phyloP scores from a whole-genome alignment of 2,329 filamentous ascomycete genomes.

The Monosporascus sp. region DNA sequence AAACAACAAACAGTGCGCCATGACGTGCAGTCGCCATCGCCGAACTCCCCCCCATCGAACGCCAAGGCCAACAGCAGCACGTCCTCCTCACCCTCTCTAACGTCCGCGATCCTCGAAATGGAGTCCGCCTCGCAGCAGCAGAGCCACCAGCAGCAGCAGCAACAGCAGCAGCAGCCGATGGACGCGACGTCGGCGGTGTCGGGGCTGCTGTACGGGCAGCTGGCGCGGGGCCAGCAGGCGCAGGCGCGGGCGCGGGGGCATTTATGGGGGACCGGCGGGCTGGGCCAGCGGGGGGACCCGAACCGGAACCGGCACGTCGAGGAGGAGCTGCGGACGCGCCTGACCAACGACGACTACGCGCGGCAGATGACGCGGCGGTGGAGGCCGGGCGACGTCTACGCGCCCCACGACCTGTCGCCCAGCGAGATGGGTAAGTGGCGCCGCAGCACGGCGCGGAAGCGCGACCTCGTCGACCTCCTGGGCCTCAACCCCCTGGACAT shows the following conservation, averaged over 20 bases:
- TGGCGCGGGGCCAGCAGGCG: neutral
- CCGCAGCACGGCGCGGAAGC: conserved; percentile 44
- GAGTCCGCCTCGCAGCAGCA: conserved; percentile 4
- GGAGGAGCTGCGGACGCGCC: conserved; percentile 33
- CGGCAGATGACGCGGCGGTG: conserved; percentile 65
- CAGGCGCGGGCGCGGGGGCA: neutral
- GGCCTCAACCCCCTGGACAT: conserved; percentile 75
- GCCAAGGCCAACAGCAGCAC: neutral
- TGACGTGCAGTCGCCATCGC: conserved; percentile 5
- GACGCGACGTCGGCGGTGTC: conserved; percentile 9
- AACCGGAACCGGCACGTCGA: conserved; percentile 28
- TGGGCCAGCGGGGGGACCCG: neutral
- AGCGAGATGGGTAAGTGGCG: conserved; percentile 80
- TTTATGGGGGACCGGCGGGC: conserved; percentile 2
- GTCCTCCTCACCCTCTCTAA: neutral
- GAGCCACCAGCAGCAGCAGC: neutral
- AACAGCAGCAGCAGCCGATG: neutral
- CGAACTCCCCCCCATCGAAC: neutral
- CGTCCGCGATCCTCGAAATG: conserved; percentile 18
- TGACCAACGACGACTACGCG: conserved; percentile 47
- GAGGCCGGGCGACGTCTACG: conserved; percentile 77
- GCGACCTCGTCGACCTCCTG: conserved; percentile 74
- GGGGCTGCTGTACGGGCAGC: conserved; percentile 12
- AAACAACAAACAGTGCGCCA: conserved; percentile 11
- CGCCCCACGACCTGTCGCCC: conserved; percentile 78